phyloP scores from a whole-genome alignment of 2,329 filamentous ascomycete species.

The Hypoxylon sp. region DNA sequence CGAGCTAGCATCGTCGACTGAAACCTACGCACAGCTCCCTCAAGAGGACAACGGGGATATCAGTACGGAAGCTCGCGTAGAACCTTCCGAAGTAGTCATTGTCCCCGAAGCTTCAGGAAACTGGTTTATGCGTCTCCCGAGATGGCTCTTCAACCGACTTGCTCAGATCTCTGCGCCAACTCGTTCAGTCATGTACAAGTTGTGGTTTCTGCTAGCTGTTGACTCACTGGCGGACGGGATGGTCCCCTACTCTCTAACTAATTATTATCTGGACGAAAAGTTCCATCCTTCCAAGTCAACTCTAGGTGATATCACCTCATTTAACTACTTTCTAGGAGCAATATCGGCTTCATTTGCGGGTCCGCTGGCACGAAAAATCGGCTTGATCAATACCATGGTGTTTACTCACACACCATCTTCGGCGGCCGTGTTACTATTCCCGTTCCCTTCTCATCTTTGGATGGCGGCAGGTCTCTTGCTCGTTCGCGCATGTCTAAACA shows the following conservation, averaged over 20 bases:
- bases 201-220: slow-evolving; percentile 73
- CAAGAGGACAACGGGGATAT: slow-evolving; percentile 34
- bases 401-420: slow-evolving; percentile 73
- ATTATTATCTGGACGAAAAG: slow-evolving; percentile 68
- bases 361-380: slow-evolving; percentile 67
- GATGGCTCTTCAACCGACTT: slow-evolving; percentile 54
- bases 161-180: slow-evolving; percentile 69
- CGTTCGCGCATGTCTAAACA: slow-evolving; percentile 71
- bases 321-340: slow-evolving; percentile 65
- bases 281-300: slow-evolving; percentile 67
- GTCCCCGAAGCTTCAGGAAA: slow-evolving; percentile 27
- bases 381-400: slow-evolving; percentile 74
- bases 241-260: slow-evolving; percentile 68
- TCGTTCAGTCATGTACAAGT: slow-evolving; percentile 68
- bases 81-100: slow-evolving; percentile 19
- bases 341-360: slow-evolving; percentile 68
- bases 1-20: slow-evolving; percentile 56
- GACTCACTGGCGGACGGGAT: slow-evolving; percentile 76
- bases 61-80: slow-evolving; percentile 5
- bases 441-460: slow-evolving; percentile 62
- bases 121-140: slow-evolving; percentile 31
- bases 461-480: slow-evolving; percentile 67
- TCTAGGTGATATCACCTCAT: slow-evolving; percentile 69
- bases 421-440: slow-evolving; percentile 69
- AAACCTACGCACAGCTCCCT: slow-evolving; percentile 42